Conservation (phyloP, 1,139 yeast species). For the Saccharomyces hybrid region DNA sequence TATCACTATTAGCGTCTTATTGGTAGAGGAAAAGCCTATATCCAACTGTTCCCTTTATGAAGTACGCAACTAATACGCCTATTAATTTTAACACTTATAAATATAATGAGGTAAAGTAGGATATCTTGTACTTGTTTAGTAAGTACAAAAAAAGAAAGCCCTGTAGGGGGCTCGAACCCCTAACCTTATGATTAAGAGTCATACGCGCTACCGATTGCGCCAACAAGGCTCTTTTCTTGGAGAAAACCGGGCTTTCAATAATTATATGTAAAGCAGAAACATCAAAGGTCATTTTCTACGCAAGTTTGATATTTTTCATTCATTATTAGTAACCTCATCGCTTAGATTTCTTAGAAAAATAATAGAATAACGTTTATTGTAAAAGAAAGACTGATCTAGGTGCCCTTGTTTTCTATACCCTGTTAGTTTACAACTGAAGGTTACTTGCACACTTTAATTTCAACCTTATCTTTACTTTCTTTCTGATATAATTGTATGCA, state of each 20-base stretch:
- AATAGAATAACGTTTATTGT: no score
- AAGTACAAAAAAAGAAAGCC: conserved; percentile 24
- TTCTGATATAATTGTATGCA: not conserved
- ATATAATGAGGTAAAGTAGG: no score
- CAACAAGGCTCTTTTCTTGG: conserved; percentile 33
- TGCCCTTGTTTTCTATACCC: not conserved
- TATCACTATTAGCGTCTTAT: not conserved
- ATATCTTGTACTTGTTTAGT: no score
- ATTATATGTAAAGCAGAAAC: not conserved
- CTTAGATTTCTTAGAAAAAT: not conserved
- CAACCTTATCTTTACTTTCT: not conserved
- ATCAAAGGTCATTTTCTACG: not conserved
- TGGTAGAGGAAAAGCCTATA: not conserved
- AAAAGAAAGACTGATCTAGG: not conserved
- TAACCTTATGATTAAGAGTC: conserved; percentile 41
- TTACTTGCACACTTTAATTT: not conserved
- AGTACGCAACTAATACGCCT: no score
- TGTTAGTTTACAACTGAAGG: not conserved
- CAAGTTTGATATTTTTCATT: not conserved
- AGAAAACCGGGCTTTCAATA: not conserved
- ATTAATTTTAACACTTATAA: no score
- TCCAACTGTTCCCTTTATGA: no score
- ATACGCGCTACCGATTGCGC: conserved; percentile 44
- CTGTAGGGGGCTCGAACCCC: conserved; percentile 43
- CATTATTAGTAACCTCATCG: not conserved